Evolutionary conservation across 345 rosid genomes (phyloP).

Genomic region (Laguncularia racemosa): DNA sequence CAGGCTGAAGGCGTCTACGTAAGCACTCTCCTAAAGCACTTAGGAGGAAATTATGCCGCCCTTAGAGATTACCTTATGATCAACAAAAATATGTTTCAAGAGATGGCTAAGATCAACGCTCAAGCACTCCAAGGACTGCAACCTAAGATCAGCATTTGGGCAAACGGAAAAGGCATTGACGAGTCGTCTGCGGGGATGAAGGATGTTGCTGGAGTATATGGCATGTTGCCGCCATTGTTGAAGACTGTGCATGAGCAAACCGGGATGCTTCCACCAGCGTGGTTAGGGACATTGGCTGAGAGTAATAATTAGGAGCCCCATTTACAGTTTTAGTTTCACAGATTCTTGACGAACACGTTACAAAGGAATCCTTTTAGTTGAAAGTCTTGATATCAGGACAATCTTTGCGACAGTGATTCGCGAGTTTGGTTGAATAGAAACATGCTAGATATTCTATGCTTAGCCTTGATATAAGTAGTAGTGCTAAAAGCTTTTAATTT

Average conservation of each 20-base stretch:
- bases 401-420: too few relatives aligned
- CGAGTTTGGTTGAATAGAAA: too few relatives aligned
- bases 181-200: constrained; percentile 27
- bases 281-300: constrained; percentile 39
- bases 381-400: too few relatives aligned
- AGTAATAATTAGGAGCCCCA: too few relatives aligned
- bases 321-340: too few relatives aligned
- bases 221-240: constrained; percentile 64
- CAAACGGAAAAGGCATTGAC: constrained; percentile 21
- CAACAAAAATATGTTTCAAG: constrained; percentile 37
- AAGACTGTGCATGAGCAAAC: constrained; percentile 78
- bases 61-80: constrained; percentile 62
- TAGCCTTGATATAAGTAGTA: too few relatives aligned
- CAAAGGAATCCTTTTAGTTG: too few relatives aligned
- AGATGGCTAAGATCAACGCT: constrained; percentile 52
- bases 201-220: constrained; percentile 67
- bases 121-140: constrained; percentile 52
- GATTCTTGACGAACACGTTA: too few relatives aligned
- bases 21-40: constrained; percentile 39
- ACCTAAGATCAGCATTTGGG: constrained; percentile 76
- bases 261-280: constrained; percentile 68
- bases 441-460: too few relatives aligned
- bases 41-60: constrained; percentile 46
- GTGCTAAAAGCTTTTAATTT: too few relatives aligned
- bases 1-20: constrained; percentile 61